A percentile compares a stretch with the other conserved stretches of the same genome.
Evolutionary conservation across 2,329 filamentous ascomycete genomes (phyloP).

Genomic region (Thermothelomyces thermophilus): DNA sequence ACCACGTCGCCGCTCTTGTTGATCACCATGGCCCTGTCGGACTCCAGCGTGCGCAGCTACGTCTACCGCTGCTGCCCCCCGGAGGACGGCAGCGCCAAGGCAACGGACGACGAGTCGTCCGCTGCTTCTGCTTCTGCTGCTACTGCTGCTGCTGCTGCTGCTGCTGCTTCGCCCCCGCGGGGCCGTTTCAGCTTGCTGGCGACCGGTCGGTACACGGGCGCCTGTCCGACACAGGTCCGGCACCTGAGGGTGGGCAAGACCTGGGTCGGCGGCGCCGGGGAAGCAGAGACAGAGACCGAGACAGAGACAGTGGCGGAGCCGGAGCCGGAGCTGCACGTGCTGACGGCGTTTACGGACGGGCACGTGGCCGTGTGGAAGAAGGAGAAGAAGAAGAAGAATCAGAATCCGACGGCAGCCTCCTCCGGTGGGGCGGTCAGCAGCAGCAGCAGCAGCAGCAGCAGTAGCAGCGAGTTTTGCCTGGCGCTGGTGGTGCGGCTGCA

Average conservation of each 20-base stretch:
- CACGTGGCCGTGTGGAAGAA: slow-evolving; percentile 53
- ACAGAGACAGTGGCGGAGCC: too few relatives aligned
- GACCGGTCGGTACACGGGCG: slow-evolving; percentile 57
- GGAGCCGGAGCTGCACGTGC: slow-evolving; percentile 33
- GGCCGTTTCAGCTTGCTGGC: slow-evolving; percentile 45
- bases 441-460: neutral
- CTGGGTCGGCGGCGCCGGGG: too few relatives aligned
- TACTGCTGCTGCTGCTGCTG: neutral
- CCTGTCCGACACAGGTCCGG: slow-evolving; percentile 65
- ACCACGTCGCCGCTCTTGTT: slow-evolving; percentile 15
- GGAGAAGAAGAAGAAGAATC: neutral
- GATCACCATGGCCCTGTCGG: slow-evolving; percentile 72
- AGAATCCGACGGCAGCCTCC: too few relatives aligned
- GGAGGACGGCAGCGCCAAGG: neutral
- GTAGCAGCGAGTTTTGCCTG: slow-evolving; percentile 24
- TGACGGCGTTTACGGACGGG: slow-evolving; percentile 79
- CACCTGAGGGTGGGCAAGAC: slow-evolving; percentile 31
- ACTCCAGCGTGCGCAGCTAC: slow-evolving; percentile 67
- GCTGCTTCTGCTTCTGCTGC: neutral
- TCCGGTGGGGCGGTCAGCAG: too few relatives aligned
- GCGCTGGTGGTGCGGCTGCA: slow-evolving; percentile 50
- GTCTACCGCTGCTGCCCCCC: slow-evolving; percentile 32
- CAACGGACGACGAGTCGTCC: neutral
- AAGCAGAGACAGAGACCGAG: too few relatives aligned
- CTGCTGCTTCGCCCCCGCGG: neutral